Evolutionary conservation across 192 early-diverging fungal genomes (phyloP).

Genomic region (Phycomyces nitens): DNA sequence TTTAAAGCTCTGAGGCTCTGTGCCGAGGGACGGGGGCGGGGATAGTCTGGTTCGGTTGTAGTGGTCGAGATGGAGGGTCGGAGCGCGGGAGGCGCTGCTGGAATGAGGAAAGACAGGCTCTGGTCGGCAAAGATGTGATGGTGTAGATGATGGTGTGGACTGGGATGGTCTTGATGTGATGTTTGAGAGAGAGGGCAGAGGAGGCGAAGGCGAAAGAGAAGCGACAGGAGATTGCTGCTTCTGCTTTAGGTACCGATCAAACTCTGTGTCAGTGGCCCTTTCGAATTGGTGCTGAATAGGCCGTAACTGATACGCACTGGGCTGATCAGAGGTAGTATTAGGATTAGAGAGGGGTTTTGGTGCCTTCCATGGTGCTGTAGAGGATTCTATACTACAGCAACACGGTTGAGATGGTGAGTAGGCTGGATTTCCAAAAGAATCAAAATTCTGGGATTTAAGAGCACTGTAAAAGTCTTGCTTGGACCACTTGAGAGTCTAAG

Average conservation of each 20-base stretch:
- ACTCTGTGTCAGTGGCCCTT: conserved; percentile 15
- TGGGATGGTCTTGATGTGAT: background rate
- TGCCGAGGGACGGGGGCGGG: background rate
- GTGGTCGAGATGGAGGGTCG: background rate
- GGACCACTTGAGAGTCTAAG: conserved; percentile 21
- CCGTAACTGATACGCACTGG: background rate
- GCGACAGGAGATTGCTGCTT: conserved; percentile 3
- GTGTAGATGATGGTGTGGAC: background rate
- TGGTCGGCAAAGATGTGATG: conserved; percentile 5
- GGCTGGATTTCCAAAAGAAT: conserved; percentile 4
- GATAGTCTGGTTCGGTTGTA: background rate
- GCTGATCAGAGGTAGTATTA: background rate
- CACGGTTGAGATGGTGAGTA: conserved; percentile 10
- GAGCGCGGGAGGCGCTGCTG: background rate
- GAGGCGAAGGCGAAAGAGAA: conserved; percentile 8
- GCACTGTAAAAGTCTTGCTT: conserved; percentile 22
- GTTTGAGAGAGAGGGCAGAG: conserved; percentile 1
- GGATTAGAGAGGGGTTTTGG: too few species aligned
- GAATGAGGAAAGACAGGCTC: conserved; percentile 9
- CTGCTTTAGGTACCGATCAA: conserved; percentile 18
- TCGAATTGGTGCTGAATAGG: conserved; percentile 1
- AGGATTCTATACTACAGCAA: background rate
- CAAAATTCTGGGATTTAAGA: conserved; percentile 15
- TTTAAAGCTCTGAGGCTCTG: background rate
- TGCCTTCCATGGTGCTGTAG: background rate